phyloP scores from a whole-genome alignment of 371 early-diverging fungal species.

The Syncephalastrum contaminatum region DNA sequence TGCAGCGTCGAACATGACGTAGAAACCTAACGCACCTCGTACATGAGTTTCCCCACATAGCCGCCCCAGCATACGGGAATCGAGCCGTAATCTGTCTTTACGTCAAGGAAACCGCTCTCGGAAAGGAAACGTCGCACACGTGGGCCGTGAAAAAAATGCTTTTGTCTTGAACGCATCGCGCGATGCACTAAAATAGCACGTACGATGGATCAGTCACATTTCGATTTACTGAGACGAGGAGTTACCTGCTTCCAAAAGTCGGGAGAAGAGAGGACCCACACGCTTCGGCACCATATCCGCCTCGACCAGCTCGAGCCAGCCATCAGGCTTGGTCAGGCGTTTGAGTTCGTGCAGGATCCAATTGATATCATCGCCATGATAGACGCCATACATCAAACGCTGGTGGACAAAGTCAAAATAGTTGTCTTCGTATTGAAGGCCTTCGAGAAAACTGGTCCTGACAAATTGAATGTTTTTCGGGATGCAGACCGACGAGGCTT shows the following conservation, averaged over 20 bases:
- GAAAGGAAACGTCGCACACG: conserved; percentile 14
- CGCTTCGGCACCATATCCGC: conserved; percentile 19
- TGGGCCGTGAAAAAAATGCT: conserved; percentile 19
- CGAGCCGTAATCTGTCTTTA: conserved; percentile 34
- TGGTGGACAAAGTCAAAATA: conserved; percentile 39
- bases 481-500: conserved; percentile 4
- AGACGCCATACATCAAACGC: conserved; percentile 26
- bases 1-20: not conserved
- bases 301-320: conserved; percentile 39
- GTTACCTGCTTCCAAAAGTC: conserved; percentile 6
- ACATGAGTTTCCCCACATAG: conserved; percentile 36
- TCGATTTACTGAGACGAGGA: conserved; percentile 3
- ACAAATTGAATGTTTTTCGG: conserved; percentile 25
- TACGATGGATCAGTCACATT: not conserved
- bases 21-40: conserved; percentile 28
- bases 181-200: not conserved
- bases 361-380: conserved; percentile 20
- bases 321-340: conserved; percentile 34
- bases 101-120: conserved; percentile 25
- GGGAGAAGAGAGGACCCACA: conserved; percentile 18
- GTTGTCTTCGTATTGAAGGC: conserved; percentile 17
- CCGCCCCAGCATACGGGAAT: conserved; percentile 47
- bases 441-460: conserved; percentile 20
- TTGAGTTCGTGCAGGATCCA: conserved; percentile 22
- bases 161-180: conserved; percentile 5